Base-by-base conservation (phyloP, 257 asterid species). In the Fraxinus excelsior region DNA sequence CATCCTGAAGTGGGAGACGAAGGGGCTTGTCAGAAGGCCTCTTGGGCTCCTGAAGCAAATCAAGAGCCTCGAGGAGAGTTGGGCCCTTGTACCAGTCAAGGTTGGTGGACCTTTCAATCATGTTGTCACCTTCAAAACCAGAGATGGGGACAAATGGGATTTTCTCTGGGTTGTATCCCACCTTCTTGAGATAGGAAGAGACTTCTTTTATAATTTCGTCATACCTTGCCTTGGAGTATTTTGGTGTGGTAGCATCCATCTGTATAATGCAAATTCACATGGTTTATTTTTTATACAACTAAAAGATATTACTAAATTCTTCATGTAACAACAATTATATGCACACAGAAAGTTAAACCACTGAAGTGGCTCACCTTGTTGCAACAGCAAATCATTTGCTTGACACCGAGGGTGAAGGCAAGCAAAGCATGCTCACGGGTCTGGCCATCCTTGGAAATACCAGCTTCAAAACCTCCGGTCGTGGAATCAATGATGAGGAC, bases 391-490 rank as follows among this genome's bases (percentile, higher is more conserved):
- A 83, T 83, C 87, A 84, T 84, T 26, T 81, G 90, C 84, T 82
- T 82, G 62, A 85, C 88, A 23, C 88, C 88, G 29, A 85, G 86
- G 44, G 88, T 85, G 79, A 85, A 85, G 23, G 88, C 86, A 23
- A 84, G 85, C 74, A 84, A 31, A 0, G 87, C 87, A 67, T 84
- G 87, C 81, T 84, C 87, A 71, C 86, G 86, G 76, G 88, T 85
- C 86, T 85, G 88, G 12, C 88, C 88, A 74, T 85, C 88, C 86
- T 85, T 85, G 28, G 88, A 85, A 23, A 85, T 85, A 80, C 88
- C 88, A 73, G 88, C 88, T 49, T 84, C 88, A 32, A 84, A 84
- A 37, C 88, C 88, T 76, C 88, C 88, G 49, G 88, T 85, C 23
- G 88, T 85, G 44, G 88, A 85, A 73, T 85, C 88, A 38, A 85